A percentile compares a stretch with the other conserved stretches of the same genome.
These are phyloP conservation scores for Aquilaria agallochum DNA, from an alignment of 441 rosid genomes.

Conservation along the genomic window DNA sequence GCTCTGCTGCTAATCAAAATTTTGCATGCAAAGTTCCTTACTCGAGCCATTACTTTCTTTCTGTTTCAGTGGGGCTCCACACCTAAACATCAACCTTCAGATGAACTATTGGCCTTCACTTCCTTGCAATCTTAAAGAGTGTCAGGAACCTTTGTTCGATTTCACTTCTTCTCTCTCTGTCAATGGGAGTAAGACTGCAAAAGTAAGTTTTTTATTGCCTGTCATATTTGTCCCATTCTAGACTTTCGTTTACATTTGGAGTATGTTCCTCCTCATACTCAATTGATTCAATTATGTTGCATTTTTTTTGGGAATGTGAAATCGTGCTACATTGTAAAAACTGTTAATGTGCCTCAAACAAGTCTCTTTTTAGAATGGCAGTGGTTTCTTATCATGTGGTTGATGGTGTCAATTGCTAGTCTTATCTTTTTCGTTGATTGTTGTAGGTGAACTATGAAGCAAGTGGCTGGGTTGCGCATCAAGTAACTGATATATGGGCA, in stretches of 20 bases:
- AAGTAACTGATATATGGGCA: conserved; percentile 69
- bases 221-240: no score
- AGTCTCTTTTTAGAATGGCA: no score
- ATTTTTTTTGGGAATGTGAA: no score
- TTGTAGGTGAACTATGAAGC: conserved; percentile 64
- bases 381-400: no score
- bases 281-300: no score
- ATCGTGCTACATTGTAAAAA: no score
- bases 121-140: conserved; percentile 77
- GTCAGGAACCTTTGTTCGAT: conserved; percentile 88
- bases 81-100: conserved; percentile 87
- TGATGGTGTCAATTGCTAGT: no score
- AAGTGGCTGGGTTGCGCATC: conserved; percentile 74
- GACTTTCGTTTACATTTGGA: no score
- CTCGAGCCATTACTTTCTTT: neutral
- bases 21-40: neutral
- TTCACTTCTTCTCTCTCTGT: conserved; percentile 56
- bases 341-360: no score
- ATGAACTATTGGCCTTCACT: conserved; percentile 98
- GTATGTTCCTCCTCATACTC: no score
- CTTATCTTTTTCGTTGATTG: neutral
- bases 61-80: conserved; percentile 70
- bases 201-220: conserved; percentile 33
- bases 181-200: conserved; percentile 81
- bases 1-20: no score